Base-by-base conservation (phyloP, 2,329 filamentous ascomycete genomes). In the Epichloe bromicola region DNA sequence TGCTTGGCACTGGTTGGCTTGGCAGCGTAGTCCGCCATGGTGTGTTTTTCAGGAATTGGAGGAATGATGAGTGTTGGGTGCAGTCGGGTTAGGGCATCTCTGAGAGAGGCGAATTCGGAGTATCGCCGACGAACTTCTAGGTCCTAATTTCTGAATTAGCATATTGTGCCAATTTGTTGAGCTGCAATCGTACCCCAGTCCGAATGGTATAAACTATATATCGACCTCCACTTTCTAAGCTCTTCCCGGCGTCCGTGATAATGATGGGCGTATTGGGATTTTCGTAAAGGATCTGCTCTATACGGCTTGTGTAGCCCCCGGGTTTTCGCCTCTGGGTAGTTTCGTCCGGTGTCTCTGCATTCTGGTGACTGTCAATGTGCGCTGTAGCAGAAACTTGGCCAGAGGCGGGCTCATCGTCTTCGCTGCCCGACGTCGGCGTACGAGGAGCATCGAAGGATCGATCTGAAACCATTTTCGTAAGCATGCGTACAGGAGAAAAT, bases 1-100 rank as follows among this genome's bases (percentile, higher is more conserved):
- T 98, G 91, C 67, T 96, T 98, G 17, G 94, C 94, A 61, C 91
- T 96, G 38, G 93, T 98, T 2, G 94, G 93, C 61, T 95, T 97
- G 30, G 94, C 90, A 15, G 93, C 93, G 64, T 98, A 98, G 67
- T 98, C 93, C 54, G 91, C 91, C 85, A 98, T 95, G 44, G 89
- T 93, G 67, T 98, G 93, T 69, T 98, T 98, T 70, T 98, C 94
- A 20, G 93, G 93, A 61, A 98, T 98, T 3, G 93, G 93, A 7
- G 93, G 94, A 49, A 98, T 86, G 60, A 98, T 86, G 41, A 98
- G 77, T 0, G 93, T 98, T 7, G 94, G 93, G 64, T 98, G 94
- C 55, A 98, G 78, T 59, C 86, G 86, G 45, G 90, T 89, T 30
- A 98, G 78, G 3, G 91, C 91, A 60, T 89, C 84, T 61, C 93